A percentile compares a stretch with the other conserved stretches of the same genome.
phyloP scores from a whole-genome alignment of 2,329 filamentous ascomycete species.

The Fusarium sp. region DNA sequence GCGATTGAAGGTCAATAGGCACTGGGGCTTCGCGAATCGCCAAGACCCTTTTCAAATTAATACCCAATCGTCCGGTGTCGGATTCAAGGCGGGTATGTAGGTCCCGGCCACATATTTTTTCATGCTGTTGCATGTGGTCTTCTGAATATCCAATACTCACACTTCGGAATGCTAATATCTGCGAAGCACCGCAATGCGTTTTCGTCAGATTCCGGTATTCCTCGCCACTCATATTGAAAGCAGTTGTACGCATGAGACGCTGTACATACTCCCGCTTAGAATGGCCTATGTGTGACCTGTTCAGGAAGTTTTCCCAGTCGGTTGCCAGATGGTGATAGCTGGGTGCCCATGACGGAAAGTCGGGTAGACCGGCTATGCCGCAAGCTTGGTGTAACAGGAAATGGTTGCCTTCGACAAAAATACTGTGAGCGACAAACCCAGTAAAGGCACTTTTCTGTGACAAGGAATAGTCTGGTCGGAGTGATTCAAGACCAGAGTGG shows the following conservation, averaged over 20 bases:
- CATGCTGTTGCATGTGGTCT: no score
- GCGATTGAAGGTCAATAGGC: neutral
- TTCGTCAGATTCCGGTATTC: neutral
- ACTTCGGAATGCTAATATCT: neutral
- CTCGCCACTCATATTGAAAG: neutral
- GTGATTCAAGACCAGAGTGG: neutral
- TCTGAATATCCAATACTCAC: neutral
- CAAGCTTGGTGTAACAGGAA: neutral
- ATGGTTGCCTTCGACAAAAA: neutral
- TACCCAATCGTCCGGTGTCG: neutral
- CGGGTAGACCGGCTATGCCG: neutral
- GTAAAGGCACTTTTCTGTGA: neutral
- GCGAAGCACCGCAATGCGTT: neutral
- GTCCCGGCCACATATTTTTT: neutral
- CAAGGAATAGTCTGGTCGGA: neutral
- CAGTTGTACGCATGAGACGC: neutral
- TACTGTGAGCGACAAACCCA: neutral
- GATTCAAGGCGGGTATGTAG: neutral
- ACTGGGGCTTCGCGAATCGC: neutral
- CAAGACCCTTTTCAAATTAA: neutral
- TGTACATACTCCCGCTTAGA: neutral
- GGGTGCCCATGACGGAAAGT: neutral
- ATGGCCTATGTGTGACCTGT: neutral
- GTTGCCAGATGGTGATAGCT: neutral
- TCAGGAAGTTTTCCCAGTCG: neutral